Evolutionary conservation across 768 basidiomycete species (phyloP).

Genomic region (Cystofilobasidium capitatum): DNA sequence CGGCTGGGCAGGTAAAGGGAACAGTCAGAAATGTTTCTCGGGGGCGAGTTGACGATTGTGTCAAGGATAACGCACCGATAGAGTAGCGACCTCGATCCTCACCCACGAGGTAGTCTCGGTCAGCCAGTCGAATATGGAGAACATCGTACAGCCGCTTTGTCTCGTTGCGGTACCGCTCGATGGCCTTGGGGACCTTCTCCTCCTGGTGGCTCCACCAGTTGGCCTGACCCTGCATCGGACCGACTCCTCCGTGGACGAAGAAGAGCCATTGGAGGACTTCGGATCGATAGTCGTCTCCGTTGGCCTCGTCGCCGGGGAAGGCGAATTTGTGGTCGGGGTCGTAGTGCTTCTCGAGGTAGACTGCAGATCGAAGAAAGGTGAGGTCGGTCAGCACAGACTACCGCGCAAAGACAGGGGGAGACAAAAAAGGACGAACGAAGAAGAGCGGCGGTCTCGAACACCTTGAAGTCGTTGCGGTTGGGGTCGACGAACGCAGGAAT

Average conservation of each 20-base stretch:
- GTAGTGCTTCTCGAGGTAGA: conserved; percentile 40
- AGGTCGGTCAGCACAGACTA: conserved; percentile 36
- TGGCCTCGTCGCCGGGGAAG: background rate
- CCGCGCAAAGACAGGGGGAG: conserved; percentile 56
- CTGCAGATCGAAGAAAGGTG: background rate
- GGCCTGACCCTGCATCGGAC: conserved; percentile 63
- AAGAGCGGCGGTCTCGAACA: conserved; percentile 68
- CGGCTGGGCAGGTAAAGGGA: background rate
- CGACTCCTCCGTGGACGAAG: conserved; percentile 37
- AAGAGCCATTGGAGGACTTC: conserved; percentile 23
- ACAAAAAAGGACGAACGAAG: conserved; percentile 36
- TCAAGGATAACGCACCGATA: conserved; percentile 41
- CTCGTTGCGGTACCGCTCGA: conserved; percentile 64
- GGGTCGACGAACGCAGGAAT: conserved; percentile 62
- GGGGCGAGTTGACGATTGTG: background rate
- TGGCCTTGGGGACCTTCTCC: conserved; percentile 46
- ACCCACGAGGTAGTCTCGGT: conserved; percentile 72
- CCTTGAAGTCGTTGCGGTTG: conserved; percentile 49
- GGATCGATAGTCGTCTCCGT: conserved; percentile 15
- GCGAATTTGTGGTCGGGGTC: conserved; percentile 65
- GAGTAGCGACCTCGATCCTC: conserved; percentile 56
- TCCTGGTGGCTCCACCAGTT: conserved; percentile 57
- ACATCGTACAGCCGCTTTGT: conserved; percentile 75
- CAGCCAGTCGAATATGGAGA: conserved; percentile 62
- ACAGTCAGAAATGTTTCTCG: background rate